Conservation (phyloP, 495 filamentous ascomycete species). For the Margaritispora aquatica region DNA sequence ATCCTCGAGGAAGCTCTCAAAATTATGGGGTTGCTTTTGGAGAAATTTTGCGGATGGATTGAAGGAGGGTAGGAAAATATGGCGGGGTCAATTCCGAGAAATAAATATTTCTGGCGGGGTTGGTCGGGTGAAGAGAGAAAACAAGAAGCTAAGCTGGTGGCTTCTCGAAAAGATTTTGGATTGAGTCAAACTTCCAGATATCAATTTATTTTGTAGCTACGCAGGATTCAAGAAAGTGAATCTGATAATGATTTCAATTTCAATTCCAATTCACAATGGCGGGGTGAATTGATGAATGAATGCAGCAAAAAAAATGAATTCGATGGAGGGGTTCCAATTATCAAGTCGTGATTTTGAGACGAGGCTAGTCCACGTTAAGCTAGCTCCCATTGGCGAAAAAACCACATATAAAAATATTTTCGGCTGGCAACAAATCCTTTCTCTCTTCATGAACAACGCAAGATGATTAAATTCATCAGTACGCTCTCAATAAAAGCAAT, state of each 20-base stretch:
- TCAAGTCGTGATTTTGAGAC: background rate
- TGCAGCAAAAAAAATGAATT: background rate
- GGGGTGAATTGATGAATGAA: background rate
- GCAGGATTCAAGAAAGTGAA: background rate
- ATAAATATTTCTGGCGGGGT: too few relatives aligned
- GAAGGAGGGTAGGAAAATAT: too few relatives aligned
- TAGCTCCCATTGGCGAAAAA: background rate
- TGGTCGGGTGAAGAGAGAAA: too few relatives aligned
- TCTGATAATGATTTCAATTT: background rate
- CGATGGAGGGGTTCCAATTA: background rate
- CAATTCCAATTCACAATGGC: background rate
- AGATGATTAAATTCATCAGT: constrained; percentile 55
- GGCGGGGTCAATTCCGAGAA: too few relatives aligned
- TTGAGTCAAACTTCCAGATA: too few relatives aligned
- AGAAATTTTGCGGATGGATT: too few relatives aligned
- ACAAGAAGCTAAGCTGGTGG: too few relatives aligned
- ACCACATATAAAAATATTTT: background rate
- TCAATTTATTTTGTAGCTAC: background rate
- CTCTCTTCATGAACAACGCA: constrained; percentile 2
- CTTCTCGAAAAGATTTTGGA: too few relatives aligned
- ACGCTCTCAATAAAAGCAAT: constrained; percentile 60
- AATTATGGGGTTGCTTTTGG: too few relatives aligned
- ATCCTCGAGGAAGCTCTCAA: too few relatives aligned
- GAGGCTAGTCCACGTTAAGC: background rate
- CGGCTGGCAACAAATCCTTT: background rate